Percentiles rank a stretch among this genome's conserved stretches.
phyloP scores from a whole-genome alignment of 441 rosid species.

The Codiaeum variegatum region DNA sequence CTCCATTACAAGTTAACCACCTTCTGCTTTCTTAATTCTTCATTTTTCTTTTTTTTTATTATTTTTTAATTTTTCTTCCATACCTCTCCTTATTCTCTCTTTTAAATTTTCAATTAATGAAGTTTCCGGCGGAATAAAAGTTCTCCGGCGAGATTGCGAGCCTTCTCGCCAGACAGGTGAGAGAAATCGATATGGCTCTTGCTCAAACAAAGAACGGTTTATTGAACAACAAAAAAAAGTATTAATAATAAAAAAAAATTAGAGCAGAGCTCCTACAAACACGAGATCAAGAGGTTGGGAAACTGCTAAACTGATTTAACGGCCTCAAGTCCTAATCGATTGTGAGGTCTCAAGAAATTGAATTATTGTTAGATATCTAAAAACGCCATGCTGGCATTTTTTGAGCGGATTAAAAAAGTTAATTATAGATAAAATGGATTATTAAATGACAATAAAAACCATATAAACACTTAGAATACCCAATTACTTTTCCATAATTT shows the following conservation, averaged over 20 bases:
- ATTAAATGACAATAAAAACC: neutral
- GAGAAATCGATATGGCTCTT: conserved; percentile 10
- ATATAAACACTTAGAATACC: too few relatives aligned
- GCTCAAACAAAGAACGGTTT: neutral
- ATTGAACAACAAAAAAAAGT: conserved; percentile 6
- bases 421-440: neutral
- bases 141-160: conserved; percentile 42
- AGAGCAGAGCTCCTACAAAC: conserved; percentile 26
- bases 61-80: neutral
- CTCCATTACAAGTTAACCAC: conserved; percentile 65
- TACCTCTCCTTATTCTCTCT: neutral
- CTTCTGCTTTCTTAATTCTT: conserved; percentile 10
- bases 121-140: conserved; percentile 18
- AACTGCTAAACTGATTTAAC: conserved; percentile 33
- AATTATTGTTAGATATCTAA: neutral
- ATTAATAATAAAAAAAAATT: conserved; percentile 1
- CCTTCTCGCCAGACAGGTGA: conserved; percentile 37
- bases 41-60: neutral
- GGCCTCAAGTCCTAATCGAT: conserved; percentile 28
- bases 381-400: conserved; percentile 20
- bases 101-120: conserved; percentile 17
- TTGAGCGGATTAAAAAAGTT: neutral
- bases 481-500: too few relatives aligned
- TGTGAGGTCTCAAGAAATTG: conserved; percentile 2
- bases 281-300: conserved; percentile 23